Conservation (phyloP, 2,329 filamentous ascomycete genomes). For the Metarhizium guizhouense region DNA sequence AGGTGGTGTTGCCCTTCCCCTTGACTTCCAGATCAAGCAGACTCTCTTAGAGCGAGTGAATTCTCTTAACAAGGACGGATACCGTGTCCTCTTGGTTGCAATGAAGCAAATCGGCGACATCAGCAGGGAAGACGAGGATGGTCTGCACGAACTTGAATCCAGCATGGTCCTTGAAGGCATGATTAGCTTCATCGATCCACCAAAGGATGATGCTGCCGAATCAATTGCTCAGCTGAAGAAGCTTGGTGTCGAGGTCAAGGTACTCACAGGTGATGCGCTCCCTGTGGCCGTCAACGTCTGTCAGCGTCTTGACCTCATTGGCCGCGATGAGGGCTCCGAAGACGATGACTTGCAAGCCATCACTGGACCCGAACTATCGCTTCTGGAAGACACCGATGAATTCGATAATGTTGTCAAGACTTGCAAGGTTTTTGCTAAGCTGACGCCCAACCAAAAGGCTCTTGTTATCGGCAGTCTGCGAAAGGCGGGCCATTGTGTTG, state of each 20-base stretch:
- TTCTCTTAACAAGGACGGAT: constrained; percentile 12
- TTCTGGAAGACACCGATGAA: constrained; percentile 10
- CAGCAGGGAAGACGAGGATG: constrained; percentile 11
- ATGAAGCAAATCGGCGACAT: constrained; percentile 10
- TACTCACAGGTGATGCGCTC: constrained; percentile 19
- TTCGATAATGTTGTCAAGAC: constrained; percentile 14
- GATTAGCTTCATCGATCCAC: constrained; percentile 19
- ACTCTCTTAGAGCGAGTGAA: constrained; percentile 9
- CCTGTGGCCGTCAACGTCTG: constrained; percentile 20
- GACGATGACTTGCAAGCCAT: constrained; percentile 15
- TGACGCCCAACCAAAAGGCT: constrained; percentile 18
- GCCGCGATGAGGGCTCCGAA: constrained; percentile 8
- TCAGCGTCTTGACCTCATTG: constrained; percentile 13
- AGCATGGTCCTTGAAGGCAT: constrained; percentile 18
- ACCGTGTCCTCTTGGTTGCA: constrained; percentile 16
- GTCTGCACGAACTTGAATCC: constrained; percentile 13
- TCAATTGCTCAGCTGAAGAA: constrained; percentile 14
- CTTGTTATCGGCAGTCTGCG: constrained; percentile 15
- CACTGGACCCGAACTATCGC: constrained; percentile 15
- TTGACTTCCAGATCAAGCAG: constrained; percentile 10
- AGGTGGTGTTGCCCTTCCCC: constrained; percentile 7
- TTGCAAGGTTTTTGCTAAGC: constrained; percentile 20
- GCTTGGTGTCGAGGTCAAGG: constrained; percentile 18
- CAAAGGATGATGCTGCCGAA: constrained; percentile 18
- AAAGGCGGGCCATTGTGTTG: constrained; percentile 16